Evolutionary conservation across 148 eudicot genomes (phyloP).

Genomic region (Nepenthes gracilis): DNA sequence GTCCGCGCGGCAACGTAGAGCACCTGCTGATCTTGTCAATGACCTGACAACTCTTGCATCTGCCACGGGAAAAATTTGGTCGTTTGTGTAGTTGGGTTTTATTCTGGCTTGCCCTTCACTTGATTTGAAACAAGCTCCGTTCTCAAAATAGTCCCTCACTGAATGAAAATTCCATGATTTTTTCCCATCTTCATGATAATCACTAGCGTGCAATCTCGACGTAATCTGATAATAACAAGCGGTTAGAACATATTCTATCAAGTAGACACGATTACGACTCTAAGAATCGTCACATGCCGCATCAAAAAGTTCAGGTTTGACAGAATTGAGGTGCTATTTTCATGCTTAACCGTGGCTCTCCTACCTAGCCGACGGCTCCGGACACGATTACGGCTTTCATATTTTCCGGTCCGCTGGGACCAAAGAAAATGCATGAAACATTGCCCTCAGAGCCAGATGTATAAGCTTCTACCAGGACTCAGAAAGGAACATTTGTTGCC

Average conservation of each 20-base stretch:
- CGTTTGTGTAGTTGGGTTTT: slow-evolving; percentile 41
- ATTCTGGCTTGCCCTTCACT: slow-evolving; percentile 18
- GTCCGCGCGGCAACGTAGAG: slow-evolving; percentile 35
- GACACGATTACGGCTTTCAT: too few relatives aligned
- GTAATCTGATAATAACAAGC: slow-evolving; percentile 29
- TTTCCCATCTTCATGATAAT: not conserved
- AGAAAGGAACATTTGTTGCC: too few relatives aligned
- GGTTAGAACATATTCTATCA: not conserved
- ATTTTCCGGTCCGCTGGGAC: too few relatives aligned
- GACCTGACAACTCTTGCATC: slow-evolving; percentile 44
- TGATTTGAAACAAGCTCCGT: slow-evolving; percentile 58
- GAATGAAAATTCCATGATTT: slow-evolving; percentile 34
- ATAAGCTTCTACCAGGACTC: too few relatives aligned
- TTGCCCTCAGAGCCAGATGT: too few relatives aligned
- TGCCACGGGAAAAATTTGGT: slow-evolving; percentile 38
- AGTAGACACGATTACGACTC: not conserved
- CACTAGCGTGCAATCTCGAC: slow-evolving; percentile 19
- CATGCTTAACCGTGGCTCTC: too few relatives aligned
- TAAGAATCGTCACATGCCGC: not conserved
- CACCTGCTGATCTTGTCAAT: slow-evolving; percentile 60
- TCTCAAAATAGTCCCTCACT: slow-evolving; percentile 55
- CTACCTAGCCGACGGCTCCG: too few relatives aligned
- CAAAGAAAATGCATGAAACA: too few relatives aligned
- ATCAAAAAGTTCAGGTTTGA: too few relatives aligned
- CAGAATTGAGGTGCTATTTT: too few relatives aligned